Evolutionary conservation across 305 asterid species (phyloP).

Genomic region (Solanum chacoense): DNA sequence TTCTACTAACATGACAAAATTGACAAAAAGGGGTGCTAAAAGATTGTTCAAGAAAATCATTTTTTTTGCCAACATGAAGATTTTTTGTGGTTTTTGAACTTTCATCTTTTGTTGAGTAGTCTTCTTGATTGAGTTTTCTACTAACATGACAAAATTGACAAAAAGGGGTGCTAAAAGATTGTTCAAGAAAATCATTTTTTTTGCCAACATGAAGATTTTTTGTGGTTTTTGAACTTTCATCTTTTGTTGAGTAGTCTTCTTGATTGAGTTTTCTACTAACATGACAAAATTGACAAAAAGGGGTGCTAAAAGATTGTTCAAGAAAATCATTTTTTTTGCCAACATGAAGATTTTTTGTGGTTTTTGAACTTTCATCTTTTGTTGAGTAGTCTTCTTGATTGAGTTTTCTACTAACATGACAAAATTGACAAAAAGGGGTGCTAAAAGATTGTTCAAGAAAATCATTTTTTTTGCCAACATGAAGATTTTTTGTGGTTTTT

Average conservation of each 20-base stretch:
- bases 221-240: not conserved
- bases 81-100: not conserved
- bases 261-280: slow-evolving; percentile 45
- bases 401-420: slow-evolving; percentile 8
- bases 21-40: slow-evolving; percentile 43
- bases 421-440: not conserved
- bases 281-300: slow-evolving; percentile 42
- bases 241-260: slow-evolving; percentile 13
- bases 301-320: not conserved
- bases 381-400: slow-evolving; percentile 20
- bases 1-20: slow-evolving; percentile 58
- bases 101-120: slow-evolving; percentile 11
- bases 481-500: not conserved
- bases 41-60: too few species aligned
- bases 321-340: not conserved
- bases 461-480: not conserved
- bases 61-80: not conserved
- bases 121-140: slow-evolving; percentile 30
- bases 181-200: slow-evolving; percentile 11
- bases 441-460: not conserved
- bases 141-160: slow-evolving; percentile 55
- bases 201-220: not conserved
- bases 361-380: not conserved
- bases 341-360: not conserved
- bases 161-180: slow-evolving; percentile 37